Conservation (phyloP, 1,284 basidiomycete genomes). For the Agaricales sp. region DNA sequence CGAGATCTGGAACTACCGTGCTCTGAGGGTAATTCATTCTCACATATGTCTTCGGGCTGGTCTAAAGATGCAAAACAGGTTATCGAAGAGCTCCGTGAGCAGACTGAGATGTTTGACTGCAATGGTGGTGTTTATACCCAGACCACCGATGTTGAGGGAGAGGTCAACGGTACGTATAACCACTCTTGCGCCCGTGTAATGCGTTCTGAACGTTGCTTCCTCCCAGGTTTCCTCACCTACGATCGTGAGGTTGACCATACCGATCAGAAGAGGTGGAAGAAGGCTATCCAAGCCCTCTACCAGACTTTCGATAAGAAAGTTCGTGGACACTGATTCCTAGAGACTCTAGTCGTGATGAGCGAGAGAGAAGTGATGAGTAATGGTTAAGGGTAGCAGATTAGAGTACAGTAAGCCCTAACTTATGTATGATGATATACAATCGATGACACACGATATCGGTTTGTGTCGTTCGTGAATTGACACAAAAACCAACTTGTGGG, state of each 20-base stretch:
- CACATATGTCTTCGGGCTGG: neutral
- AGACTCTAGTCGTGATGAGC: no score
- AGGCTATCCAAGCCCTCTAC: constrained; percentile 9
- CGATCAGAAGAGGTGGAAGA: constrained; percentile 9
- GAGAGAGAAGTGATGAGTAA: no score
- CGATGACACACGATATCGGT: no score
- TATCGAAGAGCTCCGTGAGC: constrained; percentile 11
- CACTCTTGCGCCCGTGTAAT: no score
- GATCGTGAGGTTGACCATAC: constrained; percentile 9
- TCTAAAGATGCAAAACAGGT: neutral
- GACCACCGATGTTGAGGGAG: constrained; percentile 12
- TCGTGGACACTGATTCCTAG: no score
- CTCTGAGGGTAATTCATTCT: constrained; percentile 7
- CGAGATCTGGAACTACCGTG: constrained; percentile 12
- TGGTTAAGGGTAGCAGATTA: no score
- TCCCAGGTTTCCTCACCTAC: constrained; percentile 10
- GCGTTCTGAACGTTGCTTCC: neutral
- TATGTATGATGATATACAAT: no score
- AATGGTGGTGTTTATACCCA: constrained; percentile 12
- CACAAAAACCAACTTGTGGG: no score
- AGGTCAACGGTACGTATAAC: constrained; percentile 8
- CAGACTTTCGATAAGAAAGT: constrained; percentile 8
- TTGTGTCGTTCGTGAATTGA: no score
- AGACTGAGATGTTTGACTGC: constrained; percentile 11
- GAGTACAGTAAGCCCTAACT: no score